phyloP scores from a whole-genome alignment of 2,329 filamentous ascomycete species.

The Leptographium procerum region DNA sequence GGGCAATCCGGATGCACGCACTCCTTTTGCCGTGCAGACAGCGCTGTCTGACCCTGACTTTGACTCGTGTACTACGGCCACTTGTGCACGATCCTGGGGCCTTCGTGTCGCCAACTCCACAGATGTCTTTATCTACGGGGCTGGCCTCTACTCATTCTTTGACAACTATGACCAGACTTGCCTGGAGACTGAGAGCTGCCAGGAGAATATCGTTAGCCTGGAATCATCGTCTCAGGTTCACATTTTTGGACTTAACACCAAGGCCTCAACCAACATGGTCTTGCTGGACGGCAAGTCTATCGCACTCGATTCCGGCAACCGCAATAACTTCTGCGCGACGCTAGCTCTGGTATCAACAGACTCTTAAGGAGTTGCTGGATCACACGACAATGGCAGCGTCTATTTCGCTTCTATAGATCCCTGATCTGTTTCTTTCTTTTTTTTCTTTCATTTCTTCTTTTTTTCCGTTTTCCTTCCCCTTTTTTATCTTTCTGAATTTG shows the following conservation, averaged over 20 bases:
- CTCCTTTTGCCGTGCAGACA: slow-evolving; percentile 50
- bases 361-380: neutral
- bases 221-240: slow-evolving; percentile 48
- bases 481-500: neutral
- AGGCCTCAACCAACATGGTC: slow-evolving; percentile 65
- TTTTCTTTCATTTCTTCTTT: neutral
- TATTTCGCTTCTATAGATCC: too few species aligned
- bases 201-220: slow-evolving; percentile 65
- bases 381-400: neutral
- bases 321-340: slow-evolving; percentile 54
- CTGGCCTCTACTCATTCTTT: slow-evolving; percentile 72
- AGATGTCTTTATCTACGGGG: slow-evolving; percentile 59
- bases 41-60: slow-evolving; percentile 61
- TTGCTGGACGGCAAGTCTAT: slow-evolving; percentile 44
- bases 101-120: slow-evolving; percentile 57
- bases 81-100: slow-evolving; percentile 67
- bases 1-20: slow-evolving; percentile 62
- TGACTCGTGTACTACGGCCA: slow-evolving; percentile 34
- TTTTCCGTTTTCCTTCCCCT: neutral
- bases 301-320: slow-evolving; percentile 48
- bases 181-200: slow-evolving; percentile 56
- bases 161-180: slow-evolving; percentile 69
- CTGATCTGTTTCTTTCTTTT: neutral
- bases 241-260: slow-evolving; percentile 61
- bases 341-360: slow-evolving; percentile 36